A percentile compares a stretch with the other conserved stretches of the same genome.
Conservation (phyloP, 2,329 filamentous ascomycete species). For the Hymenoscyphus albidus region DNA sequence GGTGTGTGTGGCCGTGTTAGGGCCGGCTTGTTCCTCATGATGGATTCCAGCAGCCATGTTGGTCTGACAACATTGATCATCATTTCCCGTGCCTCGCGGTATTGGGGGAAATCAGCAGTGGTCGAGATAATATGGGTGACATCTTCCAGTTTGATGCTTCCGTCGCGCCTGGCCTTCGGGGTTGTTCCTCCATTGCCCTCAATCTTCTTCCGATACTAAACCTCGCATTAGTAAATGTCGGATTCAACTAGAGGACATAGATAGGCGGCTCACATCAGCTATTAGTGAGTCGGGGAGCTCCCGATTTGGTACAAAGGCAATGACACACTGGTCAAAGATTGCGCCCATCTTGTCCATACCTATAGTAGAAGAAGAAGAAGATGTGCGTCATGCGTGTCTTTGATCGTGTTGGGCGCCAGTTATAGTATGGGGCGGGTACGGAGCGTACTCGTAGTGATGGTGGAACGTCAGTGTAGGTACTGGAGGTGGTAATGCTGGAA, state of each 20-base stretch:
- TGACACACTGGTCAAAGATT: background rate
- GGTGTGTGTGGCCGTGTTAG: conserved; percentile 84
- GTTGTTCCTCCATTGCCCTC: conserved; percentile 37
- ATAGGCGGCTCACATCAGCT: background rate
- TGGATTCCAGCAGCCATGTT: conserved; percentile 71
- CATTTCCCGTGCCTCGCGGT: conserved; percentile 65
- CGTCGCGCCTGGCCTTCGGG: conserved; percentile 38
- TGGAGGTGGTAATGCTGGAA: background rate
- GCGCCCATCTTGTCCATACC: background rate
- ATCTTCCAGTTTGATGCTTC: conserved; percentile 39
- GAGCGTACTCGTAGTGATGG: background rate
- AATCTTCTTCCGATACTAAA: conserved; percentile 24
- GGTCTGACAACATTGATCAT: conserved; percentile 83
- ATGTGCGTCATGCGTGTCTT: background rate
- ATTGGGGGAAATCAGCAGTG: conserved; percentile 89
- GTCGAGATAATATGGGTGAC: conserved; percentile 67
- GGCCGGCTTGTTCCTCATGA: conserved; percentile 65
- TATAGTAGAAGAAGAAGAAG: background rate
- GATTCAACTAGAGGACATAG: background rate
- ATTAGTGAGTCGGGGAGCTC: background rate
- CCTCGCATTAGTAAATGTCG: background rate
- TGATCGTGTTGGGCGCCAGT: background rate
- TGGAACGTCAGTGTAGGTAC: background rate
- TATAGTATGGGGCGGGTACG: background rate
- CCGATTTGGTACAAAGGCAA: background rate